Evolutionary conservation across 164 flowering plant genomes (phyloP), one percentile per base, ranked within the genome.

Genomic region (Berberis thunbergii): DNA sequence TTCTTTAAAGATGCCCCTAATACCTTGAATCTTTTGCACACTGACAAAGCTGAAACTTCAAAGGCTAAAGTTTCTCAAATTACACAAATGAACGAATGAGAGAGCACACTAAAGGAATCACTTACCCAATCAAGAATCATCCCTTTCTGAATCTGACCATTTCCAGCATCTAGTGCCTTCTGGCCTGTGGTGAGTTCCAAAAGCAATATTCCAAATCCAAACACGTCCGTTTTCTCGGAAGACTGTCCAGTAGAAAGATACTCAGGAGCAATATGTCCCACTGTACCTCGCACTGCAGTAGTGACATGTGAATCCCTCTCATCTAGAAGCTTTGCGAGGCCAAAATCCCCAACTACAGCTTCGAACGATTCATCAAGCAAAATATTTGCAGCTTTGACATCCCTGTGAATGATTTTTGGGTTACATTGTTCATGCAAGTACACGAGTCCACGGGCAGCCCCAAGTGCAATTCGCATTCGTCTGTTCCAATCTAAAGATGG

Each of bases 181-280:
- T 83, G 94, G 54, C 97, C 99, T 4, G 96, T 89, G 66, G 91
- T 67, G 65, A 95, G 94, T 65, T 95, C 99, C 80, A 95, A 79
- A 57, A 95, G 89, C 9, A 95, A 80, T 48, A 95, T 81, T 6
- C 99, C 99, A 67, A 84, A 95, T 65, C 97, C 99, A 78, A 87
- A 95, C 11, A 95, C 97, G 78, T 94, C 99, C 9, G 96, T 91
- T 72, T 95, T 95, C 69, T 91, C 99, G 4, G 99, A 95, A 40
- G 99, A 95, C 69, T 91, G 97, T 11, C 99, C 99, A 3, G 99
- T 95, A 6, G 96, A 91, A 8, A 95, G 91, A 79, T 91, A 95
- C 71, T 95, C 99, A 0, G 99, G 99, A 4, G 99, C 96, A 64
- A 95, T 95, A 72, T 95, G 99, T 41, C 99, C 99, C 3, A 89